A percentile compares a stretch with the other conserved stretches of the same genome.
Evolutionary conservation across 768 basidiomycete genomes (phyloP).

Genomic region (Phylloporus rhodoxanthus): DNA sequence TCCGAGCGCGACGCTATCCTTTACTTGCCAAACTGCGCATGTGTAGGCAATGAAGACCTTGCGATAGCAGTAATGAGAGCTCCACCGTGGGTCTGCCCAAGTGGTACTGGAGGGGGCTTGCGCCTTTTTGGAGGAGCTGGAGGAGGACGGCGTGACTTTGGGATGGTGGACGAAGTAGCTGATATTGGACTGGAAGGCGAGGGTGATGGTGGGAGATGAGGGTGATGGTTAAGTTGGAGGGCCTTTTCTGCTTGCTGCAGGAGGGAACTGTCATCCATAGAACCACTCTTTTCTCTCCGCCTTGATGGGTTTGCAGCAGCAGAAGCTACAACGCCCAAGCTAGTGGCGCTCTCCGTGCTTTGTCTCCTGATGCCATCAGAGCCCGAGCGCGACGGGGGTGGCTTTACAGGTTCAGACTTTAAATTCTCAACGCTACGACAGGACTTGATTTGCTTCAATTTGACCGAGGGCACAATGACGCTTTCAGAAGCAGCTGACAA

Average conservation of each 20-base stretch:
- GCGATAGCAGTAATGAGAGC: constrained; percentile 58
- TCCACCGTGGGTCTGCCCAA: constrained; percentile 42
- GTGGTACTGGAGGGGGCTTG: constrained; percentile 67
- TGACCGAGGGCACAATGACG: constrained; percentile 22
- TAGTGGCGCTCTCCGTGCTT: constrained; percentile 35
- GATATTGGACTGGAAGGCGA: constrained; percentile 14
- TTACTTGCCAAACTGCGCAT: constrained; percentile 16
- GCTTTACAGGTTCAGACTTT: constrained; percentile 27
- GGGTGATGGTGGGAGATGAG: constrained; percentile 16
- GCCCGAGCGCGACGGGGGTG: constrained; percentile 28
- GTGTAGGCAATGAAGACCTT: constrained; percentile 28
- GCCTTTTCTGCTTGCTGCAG: constrained; percentile 16
- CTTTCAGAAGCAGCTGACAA: constrained; percentile 10
- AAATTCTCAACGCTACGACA: constrained; percentile 66
- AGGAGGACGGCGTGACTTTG: constrained; percentile 44
- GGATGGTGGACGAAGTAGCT: constrained; percentile 17
- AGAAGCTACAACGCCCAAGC: constrained; percentile 27
- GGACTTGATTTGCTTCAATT: constrained; percentile 46
- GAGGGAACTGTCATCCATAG: constrained; percentile 24
- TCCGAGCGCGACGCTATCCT: constrained; percentile 1
- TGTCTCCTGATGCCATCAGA: constrained; percentile 37
- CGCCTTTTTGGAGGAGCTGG: constrained; percentile 65
- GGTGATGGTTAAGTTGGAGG: constrained; percentile 13
- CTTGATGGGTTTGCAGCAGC: constrained; percentile 14
- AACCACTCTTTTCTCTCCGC: constrained; percentile 24